Conservation (phyloP, 768 basidiomycete genomes). For the Ramaria rubella region DNA sequence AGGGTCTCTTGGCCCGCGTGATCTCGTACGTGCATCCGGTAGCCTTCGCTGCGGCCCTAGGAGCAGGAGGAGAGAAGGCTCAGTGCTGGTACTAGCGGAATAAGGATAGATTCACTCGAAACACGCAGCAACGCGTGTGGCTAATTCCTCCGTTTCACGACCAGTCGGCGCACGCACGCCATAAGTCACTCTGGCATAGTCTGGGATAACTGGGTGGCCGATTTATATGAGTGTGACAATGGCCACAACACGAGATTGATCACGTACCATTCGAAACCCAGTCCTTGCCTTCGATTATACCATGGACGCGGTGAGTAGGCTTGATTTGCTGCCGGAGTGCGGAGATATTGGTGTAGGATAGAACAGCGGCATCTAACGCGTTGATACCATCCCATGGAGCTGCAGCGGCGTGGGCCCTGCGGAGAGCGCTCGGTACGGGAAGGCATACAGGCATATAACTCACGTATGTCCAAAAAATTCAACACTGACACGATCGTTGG, state of each 20-base stretch:
- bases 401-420: conserved; percentile 17
- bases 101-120: no score
- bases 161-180: conserved; percentile 22
- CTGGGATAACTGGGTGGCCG: conserved; percentile 22
- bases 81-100: no score
- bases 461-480: conserved; percentile 21
- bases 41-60: conserved; percentile 60
- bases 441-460: background rate
- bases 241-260: no score
- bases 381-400: conserved; percentile 24
- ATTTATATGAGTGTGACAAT: background rate
- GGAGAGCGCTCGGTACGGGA: conserved; percentile 20
- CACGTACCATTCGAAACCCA: conserved; percentile 19
- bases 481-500: conserved; percentile 15
- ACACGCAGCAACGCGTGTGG: conserved; percentile 20
- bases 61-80: background rate
- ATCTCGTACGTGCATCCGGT: conserved; percentile 55
- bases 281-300: conserved; percentile 23
- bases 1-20: conserved; percentile 26
- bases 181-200: conserved; percentile 25
- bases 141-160: conserved; percentile 16
- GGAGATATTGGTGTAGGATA: conserved; percentile 28
- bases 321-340: conserved; percentile 31
- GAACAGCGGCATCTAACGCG: conserved; percentile 29
- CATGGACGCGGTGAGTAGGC: conserved; percentile 27